Percentiles rank a stretch among this genome's conserved stretches.
Evolutionary conservation across 805 yeast genomes (phyloP).

Genomic region (Hanseniaspora valbyensis): DNA sequence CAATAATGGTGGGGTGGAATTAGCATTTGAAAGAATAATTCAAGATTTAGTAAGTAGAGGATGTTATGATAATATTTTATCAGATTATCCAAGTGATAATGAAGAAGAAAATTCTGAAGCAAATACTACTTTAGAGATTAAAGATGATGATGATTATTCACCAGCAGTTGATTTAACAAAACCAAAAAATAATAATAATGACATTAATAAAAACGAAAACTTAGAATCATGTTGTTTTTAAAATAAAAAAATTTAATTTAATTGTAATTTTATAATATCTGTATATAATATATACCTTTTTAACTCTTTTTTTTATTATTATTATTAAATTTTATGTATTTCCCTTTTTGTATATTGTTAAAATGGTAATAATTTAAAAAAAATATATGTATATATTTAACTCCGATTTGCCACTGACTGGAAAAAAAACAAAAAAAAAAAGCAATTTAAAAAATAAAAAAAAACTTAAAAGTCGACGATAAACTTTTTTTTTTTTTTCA

Average conservation of each 20-base stretch:
- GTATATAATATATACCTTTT: too few species aligned
- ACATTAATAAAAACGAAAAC: not conserved
- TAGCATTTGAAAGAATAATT: slow-evolving; percentile 32
- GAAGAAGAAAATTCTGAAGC: not conserved
- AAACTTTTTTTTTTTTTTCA: too few species aligned
- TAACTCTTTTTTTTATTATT: too few species aligned
- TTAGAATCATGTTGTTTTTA: not conserved
- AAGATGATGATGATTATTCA: not conserved
- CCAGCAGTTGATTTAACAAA: not conserved
- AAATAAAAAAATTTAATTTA: too few species aligned
- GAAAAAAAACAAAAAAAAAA: too few species aligned
- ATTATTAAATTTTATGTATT: too few species aligned
- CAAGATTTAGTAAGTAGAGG: slow-evolving; percentile 34
- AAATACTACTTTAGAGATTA: not conserved
- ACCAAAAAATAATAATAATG: not conserved
- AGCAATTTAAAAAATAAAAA: not conserved
- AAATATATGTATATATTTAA: too few species aligned
- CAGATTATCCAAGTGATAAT: not conserved
- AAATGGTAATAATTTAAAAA: not conserved
- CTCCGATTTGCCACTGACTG: not conserved
- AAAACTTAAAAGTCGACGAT: not conserved
- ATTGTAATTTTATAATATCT: too few species aligned
- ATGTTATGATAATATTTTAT: slow-evolving; percentile 30
- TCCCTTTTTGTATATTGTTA: not conserved
- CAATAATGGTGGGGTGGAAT: slow-evolving; percentile 27